Percentiles rank a stretch among this genome's conserved stretches.
phyloP scores from a whole-genome alignment of 352 stramenopile genomes.

The Phytophthora europaea region DNA sequence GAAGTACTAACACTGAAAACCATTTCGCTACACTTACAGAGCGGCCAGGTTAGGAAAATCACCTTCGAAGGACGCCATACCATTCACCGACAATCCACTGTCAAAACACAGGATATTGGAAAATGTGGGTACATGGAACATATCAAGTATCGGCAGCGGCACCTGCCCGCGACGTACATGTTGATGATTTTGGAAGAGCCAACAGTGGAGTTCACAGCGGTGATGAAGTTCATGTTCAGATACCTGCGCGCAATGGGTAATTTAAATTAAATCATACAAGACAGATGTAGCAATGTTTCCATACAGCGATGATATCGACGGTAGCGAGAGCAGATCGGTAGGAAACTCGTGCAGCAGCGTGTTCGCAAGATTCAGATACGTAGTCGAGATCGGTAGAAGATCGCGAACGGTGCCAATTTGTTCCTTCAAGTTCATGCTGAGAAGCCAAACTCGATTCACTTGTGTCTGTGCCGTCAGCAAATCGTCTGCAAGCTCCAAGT shows the following conservation, averaged over 20 bases:
- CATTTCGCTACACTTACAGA: constrained; percentile 26
- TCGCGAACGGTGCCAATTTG: constrained; percentile 25
- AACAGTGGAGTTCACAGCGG: constrained; percentile 20
- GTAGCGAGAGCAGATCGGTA: constrained; percentile 17
- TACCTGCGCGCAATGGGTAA: constrained; percentile 6
- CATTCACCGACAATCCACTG: constrained; percentile 22
- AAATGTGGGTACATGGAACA: no score
- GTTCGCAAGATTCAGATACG: constrained; percentile 40
- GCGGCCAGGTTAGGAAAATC: constrained; percentile 29
- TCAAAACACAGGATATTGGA: neutral
- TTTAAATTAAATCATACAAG: no score
- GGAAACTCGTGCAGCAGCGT: constrained; percentile 35
- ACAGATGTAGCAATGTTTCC: neutral
- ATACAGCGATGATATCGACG: constrained; percentile 33
- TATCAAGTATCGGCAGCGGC: no score
- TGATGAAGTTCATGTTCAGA: constrained; percentile 38
- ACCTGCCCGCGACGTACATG: constrained; percentile 14
- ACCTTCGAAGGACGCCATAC: constrained; percentile 27
- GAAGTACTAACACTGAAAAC: neutral
- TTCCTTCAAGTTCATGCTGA: constrained; percentile 34
- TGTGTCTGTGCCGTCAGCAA: constrained; percentile 30
- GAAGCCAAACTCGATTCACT: constrained; percentile 25
- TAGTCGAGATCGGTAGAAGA: constrained; percentile 27
- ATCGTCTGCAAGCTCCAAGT: constrained; percentile 28
- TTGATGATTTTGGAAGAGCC: constrained; percentile 21